Evolutionary conservation across 257 asterid genomes (phyloP).

Genomic region (Solanum boliviense): DNA sequence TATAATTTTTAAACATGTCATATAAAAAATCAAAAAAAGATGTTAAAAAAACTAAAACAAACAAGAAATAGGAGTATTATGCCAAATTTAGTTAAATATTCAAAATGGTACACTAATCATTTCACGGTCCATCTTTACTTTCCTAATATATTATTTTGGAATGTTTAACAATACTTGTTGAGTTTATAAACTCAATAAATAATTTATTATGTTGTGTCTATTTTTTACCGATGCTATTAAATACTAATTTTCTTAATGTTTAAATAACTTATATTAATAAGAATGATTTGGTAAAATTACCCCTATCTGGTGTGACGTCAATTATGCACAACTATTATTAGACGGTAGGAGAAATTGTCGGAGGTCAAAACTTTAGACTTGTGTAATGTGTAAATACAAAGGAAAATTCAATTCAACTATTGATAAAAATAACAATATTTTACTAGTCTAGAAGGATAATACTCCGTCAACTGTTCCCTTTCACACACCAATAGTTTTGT

Average conservation of each 20-base stretch:
- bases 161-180: rapidly evolving
- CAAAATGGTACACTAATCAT: neutral
- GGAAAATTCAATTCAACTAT: neutral
- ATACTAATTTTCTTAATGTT: no score
- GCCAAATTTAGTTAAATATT: neutral
- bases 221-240: no score
- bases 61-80: neutral
- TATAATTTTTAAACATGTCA: no score
- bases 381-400: neutral
- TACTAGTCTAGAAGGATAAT: neutral
- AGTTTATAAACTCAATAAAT: no score
- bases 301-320: neutral
- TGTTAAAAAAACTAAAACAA: no score
- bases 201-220: no score
- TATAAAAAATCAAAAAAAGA: no score
- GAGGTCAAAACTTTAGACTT: neutral
- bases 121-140: no score
- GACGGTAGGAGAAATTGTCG: no score
- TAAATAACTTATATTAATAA: no score
- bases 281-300: rapidly evolving
- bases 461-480: neutral
- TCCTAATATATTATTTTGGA: rapidly evolving
- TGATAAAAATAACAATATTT: neutral
- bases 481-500: neutral
- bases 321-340: no score